Evolutionary conservation across 257 asterid genomes (phyloP).

Genomic region (Nicotiana benthamiana): DNA sequence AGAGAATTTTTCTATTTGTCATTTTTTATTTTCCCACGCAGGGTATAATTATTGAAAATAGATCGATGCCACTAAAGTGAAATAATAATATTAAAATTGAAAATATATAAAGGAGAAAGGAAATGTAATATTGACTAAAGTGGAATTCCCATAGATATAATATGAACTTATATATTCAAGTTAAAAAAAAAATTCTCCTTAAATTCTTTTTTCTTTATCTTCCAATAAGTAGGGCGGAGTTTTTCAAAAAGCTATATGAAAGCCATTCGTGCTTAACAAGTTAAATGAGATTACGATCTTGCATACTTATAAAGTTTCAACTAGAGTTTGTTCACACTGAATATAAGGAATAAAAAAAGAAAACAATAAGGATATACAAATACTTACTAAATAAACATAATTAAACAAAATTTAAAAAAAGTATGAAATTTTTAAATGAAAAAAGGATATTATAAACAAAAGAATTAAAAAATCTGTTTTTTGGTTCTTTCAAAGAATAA

Average conservation of each 20-base stretch:
- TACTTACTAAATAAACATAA: too few relatives aligned
- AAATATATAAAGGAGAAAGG: not conserved
- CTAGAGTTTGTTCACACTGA: not conserved
- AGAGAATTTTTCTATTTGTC: not conserved
- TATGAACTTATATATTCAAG: not conserved
- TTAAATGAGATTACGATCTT: not conserved
- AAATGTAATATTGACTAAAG: not conserved
- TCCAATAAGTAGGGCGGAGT: not conserved
- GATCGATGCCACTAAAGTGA: too few relatives aligned
- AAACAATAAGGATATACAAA: too few relatives aligned
- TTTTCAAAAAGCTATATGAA: slow-evolving; percentile 3
- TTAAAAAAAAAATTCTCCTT: not conserved
- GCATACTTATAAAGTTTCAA: not conserved
- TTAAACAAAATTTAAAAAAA: too few relatives aligned
- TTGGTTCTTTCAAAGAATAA: not conserved
- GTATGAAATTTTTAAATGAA: too few relatives aligned
- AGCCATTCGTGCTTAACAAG: not conserved
- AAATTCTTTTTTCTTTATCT: not conserved
- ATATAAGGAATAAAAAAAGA: not conserved
- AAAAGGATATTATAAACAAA: too few relatives aligned
- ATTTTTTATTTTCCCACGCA: not conserved
- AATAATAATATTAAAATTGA: not conserved
- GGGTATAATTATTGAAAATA: too few relatives aligned
- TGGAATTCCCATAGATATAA: not conserved
- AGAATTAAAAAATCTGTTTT: too few relatives aligned